Percentiles rank a stretch among this genome's conserved stretches.
Conservation (phyloP, 257 asterid species). For the Echites panduratus region DNA sequence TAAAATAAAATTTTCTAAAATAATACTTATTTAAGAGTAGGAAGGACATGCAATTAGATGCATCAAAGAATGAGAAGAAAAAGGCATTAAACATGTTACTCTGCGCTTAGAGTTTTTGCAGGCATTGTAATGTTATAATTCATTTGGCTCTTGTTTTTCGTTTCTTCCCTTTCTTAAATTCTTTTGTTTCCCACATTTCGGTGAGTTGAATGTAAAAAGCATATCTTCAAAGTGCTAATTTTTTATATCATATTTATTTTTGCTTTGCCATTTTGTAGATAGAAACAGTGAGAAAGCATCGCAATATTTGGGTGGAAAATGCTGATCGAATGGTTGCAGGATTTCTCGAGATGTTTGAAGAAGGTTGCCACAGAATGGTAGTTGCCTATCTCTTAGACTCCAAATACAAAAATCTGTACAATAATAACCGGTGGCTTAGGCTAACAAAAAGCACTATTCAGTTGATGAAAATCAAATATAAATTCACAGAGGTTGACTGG, state of each 20-base stretch:
- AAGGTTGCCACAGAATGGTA: conserved; percentile 49
- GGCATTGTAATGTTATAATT: background rate
- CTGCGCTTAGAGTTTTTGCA: background rate
- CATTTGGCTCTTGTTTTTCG: conserved; percentile 2
- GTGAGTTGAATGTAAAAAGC: background rate
- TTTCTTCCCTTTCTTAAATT: background rate
- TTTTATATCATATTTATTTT: background rate
- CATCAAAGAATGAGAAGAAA: background rate
- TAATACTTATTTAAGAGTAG: background rate
- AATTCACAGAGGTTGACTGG: too few species aligned
- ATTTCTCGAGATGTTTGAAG: conserved; percentile 61
- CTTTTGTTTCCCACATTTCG: background rate
- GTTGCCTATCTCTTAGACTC: background rate
- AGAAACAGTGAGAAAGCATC: conserved; percentile 47
- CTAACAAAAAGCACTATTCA: background rate
- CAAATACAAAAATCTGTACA: background rate
- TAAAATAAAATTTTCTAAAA: too few species aligned
- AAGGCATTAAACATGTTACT: background rate
- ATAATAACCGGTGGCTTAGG: background rate
- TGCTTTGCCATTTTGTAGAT: conserved; percentile 30
- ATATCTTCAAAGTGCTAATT: background rate
- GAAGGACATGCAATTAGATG: background rate
- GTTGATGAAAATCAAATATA: background rate
- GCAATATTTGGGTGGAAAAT: conserved; percentile 54
- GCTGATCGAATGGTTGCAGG: conserved; percentile 60